Evolutionary conservation across 768 basidiomycete species (phyloP), one percentile per base, ranked within the genome.

Genomic region (Boletus tomentosulus): DNA sequence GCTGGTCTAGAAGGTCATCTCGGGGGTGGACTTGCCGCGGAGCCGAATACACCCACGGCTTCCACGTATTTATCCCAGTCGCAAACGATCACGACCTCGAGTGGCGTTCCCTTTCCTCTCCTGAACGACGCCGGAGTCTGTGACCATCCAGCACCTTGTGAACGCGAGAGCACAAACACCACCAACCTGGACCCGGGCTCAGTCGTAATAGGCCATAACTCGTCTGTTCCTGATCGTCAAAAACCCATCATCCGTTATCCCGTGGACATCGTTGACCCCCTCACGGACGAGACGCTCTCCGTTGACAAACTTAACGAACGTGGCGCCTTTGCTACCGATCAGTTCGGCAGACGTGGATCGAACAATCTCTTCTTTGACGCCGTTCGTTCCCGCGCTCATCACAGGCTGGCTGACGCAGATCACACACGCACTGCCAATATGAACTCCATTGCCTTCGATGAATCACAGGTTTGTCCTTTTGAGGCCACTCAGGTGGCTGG

Each of bases 291-390:
- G 35, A 22, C 48, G 9, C 43, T 54, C 42, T 28, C 60, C 10
- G 30, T 46, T 19, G 62, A 66, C 46, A 56, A 56, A 39, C 51
- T 55, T 22, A 46, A 58, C 52, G 57, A 54, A 35, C 49, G 60
- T 42, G 50, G 54, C 25, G n/a, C 54, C 16, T 52, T 56, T 15
- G 9, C 42, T 46, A 16, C 57, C 37, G 64, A 60, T 60, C 68
- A 68, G 39, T 59, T 58, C 48, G 68, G 67, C 38, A 67, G 72
- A 41, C 72, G 67, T 35, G 65, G 61, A 42, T 71, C 71, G 45
- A 75, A 74, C 55, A 69, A 73, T 49, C 57, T 73, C 15, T 62
- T 72, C 50, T 76, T 75, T 57, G 77, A 74, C 67, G 67, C 73
- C 39, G 63, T 71, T 46, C 62, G 59, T 49, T 52, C 63, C 19